Percentiles rank a stretch among this genome's conserved stretches.
phyloP scores from a whole-genome alignment of 768 basidiomycete genomes.

The Rhizopogon rudus region DNA sequence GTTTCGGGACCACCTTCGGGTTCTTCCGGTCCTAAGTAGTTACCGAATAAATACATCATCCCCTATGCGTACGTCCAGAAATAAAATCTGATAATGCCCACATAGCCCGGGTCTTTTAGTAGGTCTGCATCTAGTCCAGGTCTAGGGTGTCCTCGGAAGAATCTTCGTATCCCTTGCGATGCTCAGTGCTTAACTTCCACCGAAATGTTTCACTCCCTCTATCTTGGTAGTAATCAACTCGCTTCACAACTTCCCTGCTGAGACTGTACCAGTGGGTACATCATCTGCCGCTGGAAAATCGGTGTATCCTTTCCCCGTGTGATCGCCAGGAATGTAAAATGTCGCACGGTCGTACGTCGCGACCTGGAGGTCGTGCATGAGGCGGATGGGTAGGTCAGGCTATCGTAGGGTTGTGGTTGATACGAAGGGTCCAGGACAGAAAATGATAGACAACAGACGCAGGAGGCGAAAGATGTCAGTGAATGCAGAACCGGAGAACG shows the following conservation, averaged over 20 bases:
- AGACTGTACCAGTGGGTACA: neutral
- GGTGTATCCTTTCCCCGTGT: slow-evolving; percentile 25
- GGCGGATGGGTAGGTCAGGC: slow-evolving; percentile 32
- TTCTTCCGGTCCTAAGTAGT: no score
- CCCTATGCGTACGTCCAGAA: no score
- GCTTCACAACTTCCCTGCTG: neutral
- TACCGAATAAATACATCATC: no score
- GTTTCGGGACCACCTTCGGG: no score
- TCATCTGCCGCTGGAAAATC: slow-evolving; percentile 23
- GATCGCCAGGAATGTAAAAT: slow-evolving; percentile 23
- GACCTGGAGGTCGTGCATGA: slow-evolving; percentile 23
- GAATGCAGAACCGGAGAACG: neutral
- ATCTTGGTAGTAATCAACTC: no score
- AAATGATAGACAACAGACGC: neutral
- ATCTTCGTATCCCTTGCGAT: no score
- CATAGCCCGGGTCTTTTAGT: no score
- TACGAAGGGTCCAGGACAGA: neutral
- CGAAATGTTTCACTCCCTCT: no score
- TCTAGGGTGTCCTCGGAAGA: no score
- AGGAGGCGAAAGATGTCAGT: neutral
- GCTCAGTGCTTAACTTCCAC: no score
- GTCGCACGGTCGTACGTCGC: slow-evolving; percentile 17
- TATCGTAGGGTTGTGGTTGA: neutral
- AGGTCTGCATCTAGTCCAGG: no score
- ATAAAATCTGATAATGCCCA: no score